These are phyloP conservation scores for Acanthamoeba royreba DNA, from an alignment of 208 protist species.

Conservation along the genomic window DNA sequence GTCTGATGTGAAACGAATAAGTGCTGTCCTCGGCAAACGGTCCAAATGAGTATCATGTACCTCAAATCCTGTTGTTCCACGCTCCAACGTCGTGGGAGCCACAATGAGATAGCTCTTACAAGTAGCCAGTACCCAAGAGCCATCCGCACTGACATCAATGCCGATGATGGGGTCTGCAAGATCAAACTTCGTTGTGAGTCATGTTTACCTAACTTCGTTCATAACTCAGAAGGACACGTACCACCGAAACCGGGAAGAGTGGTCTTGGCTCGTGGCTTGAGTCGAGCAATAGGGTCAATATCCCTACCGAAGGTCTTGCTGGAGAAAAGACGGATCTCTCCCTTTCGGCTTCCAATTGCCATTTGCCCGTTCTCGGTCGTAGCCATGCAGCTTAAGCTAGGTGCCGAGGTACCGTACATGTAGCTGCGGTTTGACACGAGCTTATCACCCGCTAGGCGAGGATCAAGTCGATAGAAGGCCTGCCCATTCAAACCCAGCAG, in stretches of 20 bases:
- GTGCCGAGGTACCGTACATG: neutral
- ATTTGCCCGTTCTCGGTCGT: conserved; percentile 67
- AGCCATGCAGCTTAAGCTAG: conserved; percentile 35
- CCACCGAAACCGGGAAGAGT: conserved; percentile 76
- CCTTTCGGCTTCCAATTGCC: conserved; percentile 70
- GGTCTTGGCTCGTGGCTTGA: conserved; percentile 69
- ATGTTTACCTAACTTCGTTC: neutral
- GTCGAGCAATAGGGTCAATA: neutral
- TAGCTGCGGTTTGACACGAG: conserved; percentile 48
- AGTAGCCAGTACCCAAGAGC: conserved; percentile 77
- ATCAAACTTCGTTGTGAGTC: neutral
- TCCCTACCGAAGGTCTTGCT: conserved; percentile 34
- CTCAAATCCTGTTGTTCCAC: conserved; percentile 68
- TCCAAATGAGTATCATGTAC: neutral
- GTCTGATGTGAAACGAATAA: neutral
- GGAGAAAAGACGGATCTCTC: conserved; percentile 78
- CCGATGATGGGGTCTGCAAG: conserved; percentile 70
- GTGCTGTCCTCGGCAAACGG: neutral
- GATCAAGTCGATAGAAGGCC: conserved; percentile 68
- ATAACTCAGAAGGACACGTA: neutral
- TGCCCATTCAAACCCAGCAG: conserved; percentile 69
- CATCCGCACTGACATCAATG: conserved; percentile 76
- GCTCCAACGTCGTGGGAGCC: conserved; percentile 45
- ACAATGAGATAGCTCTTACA: conserved; percentile 76
- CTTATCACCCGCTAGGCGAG: conserved; percentile 59